Percentiles rank a stretch among this genome's conserved stretches.
These are phyloP conservation scores for Sporothrix humicola DNA, from an alignment of 2,329 filamentous ascomycete species.

Conservation along the genomic window DNA sequence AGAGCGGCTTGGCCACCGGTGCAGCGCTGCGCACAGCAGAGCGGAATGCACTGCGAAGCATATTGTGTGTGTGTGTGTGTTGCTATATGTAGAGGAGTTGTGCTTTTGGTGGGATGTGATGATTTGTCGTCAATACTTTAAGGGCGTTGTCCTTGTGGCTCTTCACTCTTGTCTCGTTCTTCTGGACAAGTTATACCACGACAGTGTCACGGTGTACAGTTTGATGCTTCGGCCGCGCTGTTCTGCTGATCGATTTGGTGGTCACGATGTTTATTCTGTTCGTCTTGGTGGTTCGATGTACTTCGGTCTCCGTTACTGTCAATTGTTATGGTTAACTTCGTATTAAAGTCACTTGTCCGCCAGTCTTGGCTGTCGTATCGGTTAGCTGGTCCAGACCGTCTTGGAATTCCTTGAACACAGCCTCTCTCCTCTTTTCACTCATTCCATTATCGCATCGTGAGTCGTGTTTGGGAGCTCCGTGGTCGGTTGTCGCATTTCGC, in stretches of 20 bases:
- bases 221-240: too few relatives aligned
- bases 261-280: not conserved
- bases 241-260: too few relatives aligned
- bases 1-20: not conserved
- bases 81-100: not conserved
- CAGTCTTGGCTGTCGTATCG: not conserved
- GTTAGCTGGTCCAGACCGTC: not conserved
- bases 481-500: not conserved
- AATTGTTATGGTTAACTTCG: not conserved
- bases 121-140: not conserved
- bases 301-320: too few relatives aligned
- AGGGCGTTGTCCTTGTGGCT: not conserved
- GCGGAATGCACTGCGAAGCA: conserved; percentile 1
- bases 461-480: not conserved
- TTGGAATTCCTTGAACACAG: not conserved
- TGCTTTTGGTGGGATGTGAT: not conserved
- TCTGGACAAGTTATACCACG: not conserved
- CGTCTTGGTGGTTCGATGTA: too few relatives aligned
- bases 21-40: not conserved
- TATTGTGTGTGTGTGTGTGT: not conserved
- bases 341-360: not conserved
- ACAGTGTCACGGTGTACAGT: not conserved
- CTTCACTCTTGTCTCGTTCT: not conserved
- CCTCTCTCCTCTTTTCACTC: not conserved
- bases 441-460: not conserved